A percentile compares a stretch with the other conserved stretches of the same genome.
Conservation (phyloP, 768 basidiomycete genomes). For the Coprinopsis sp. region DNA sequence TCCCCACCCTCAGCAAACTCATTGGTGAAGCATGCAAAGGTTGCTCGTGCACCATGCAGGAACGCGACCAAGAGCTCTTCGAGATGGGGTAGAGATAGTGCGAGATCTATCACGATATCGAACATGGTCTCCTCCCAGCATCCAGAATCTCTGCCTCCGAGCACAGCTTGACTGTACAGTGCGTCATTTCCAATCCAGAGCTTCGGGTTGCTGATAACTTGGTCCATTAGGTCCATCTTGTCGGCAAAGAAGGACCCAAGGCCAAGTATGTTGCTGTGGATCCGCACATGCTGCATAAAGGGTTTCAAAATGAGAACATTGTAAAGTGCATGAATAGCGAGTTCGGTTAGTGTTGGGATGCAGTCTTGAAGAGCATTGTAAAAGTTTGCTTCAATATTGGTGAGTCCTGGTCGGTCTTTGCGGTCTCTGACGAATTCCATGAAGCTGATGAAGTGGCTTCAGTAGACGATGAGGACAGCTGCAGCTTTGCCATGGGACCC, state of each 20-base stretch:
- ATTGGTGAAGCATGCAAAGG: conserved; percentile 20
- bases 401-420: conserved; percentile 17
- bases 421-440: conserved; percentile 14
- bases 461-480: conserved; percentile 8
- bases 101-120: conserved; percentile 8
- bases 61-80: conserved; percentile 14
- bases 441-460: conserved; percentile 14
- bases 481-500: conserved; percentile 16
- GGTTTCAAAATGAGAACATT: conserved; percentile 17
- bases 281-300: conserved; percentile 19
- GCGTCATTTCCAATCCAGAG: conserved; percentile 12
- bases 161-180: conserved; percentile 3
- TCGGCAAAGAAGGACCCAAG: conserved; percentile 17
- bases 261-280: conserved; percentile 18
- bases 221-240: conserved; percentile 10
- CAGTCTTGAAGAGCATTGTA: conserved; percentile 17
- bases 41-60: conserved; percentile 15
- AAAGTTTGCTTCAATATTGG: conserved; percentile 25
- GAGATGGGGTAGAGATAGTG: conserved; percentile 13
- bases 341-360: conserved; percentile 23
- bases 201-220: conserved; percentile 15
- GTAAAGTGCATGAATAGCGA: conserved; percentile 19
- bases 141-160: conserved; percentile 12
- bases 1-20: conserved; percentile 20
- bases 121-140: conserved; percentile 10